Evolutionary conservation across 176 grass and related monocot species (phyloP), one percentile per base, ranked within the genome.

Genomic region (Pharus latifolius): DNA sequence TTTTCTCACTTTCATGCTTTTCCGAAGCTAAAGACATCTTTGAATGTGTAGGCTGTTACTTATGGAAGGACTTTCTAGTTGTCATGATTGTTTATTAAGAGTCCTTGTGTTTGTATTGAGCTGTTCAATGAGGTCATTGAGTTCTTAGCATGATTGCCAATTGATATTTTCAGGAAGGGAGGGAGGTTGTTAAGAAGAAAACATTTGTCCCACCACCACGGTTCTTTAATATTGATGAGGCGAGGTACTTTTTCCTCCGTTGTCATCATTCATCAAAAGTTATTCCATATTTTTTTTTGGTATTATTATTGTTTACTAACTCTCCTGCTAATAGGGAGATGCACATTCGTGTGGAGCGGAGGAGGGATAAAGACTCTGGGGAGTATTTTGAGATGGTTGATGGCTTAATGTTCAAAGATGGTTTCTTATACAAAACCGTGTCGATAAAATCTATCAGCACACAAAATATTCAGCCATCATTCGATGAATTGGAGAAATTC

Each of bases 191-290:
- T 29, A 99, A 99, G 75, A 99, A 99, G 82, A 99, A 99, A 71
- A 77, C 96, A 38, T 99, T 99, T 84, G 78, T 91, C 60, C 96
- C 90, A 65, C 87, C 96, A 68, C 90, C 96, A 49, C 85, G 96
- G 46, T 99, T 99, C 60, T 99, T 99, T 75, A 99, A 99, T 54
- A 93, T 91, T 35, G 96, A 99, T 49, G 96, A 99, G 56, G 96
- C 96, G 63, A 91, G 96, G 96, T 95, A 76, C 67, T 69, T 14
- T 50, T 53, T 76, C 31, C 27, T 70, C 33, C 49, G 17, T 77
- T 58, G 33, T 26, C 44, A 15, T 22, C 10, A 23, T 56, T 0
- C 30, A 55, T 65, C 13, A 41, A 63, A 75, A 55, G 25, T 11
- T 16, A 34, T 44, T 35, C 45, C 20, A 60, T 57, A 55, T 31